Evolutionary conservation across 2,329 filamentous ascomycete genomes (phyloP).

Genomic region (Dactylellina haptotyla): DNA sequence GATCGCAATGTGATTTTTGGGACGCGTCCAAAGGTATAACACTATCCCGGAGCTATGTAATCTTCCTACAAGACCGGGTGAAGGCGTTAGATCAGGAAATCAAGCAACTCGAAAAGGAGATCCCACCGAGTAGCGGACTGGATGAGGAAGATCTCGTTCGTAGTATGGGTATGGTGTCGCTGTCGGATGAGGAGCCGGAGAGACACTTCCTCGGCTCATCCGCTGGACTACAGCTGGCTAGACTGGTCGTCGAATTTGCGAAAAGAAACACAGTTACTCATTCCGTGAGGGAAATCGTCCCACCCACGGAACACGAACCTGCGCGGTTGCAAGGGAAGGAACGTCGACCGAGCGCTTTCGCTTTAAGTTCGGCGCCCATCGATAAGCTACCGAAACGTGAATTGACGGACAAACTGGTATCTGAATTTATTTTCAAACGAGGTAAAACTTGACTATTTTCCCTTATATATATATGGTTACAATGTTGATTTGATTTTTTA

Average conservation of each 20-base stretch:
- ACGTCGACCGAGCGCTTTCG: constrained; percentile 68
- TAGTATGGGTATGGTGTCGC: constrained; percentile 82
- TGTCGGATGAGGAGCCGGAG: constrained; percentile 69
- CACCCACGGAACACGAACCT: constrained; percentile 49
- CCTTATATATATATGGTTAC: background rate
- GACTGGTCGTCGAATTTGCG: constrained; percentile 93
- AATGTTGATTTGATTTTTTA: background rate
- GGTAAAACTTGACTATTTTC: constrained; percentile 66
- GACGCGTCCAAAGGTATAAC: constrained; percentile 86
- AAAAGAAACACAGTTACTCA: constrained; percentile 92
- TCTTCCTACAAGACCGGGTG: constrained; percentile 88
- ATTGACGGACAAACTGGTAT: constrained; percentile 79
- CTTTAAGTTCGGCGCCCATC: constrained; percentile 80
- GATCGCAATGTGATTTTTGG: constrained; percentile 92
- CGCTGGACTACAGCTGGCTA: constrained; percentile 93
- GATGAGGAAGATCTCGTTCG: constrained; percentile 86
- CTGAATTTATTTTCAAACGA: constrained; percentile 83
- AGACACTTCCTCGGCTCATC: constrained; percentile 91
- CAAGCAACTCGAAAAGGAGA: constrained; percentile 71
- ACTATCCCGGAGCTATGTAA: constrained; percentile 90
- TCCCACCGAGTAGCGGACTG: constrained; percentile 68
- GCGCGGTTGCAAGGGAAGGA: constrained; percentile 40
- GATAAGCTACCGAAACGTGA: constrained; percentile 76
- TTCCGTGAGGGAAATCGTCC: constrained; percentile 78
- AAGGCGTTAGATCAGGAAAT: constrained; percentile 83